Conservation (phyloP, 2,329 filamentous ascomycete genomes). For the Rutstroemia sp. region DNA sequence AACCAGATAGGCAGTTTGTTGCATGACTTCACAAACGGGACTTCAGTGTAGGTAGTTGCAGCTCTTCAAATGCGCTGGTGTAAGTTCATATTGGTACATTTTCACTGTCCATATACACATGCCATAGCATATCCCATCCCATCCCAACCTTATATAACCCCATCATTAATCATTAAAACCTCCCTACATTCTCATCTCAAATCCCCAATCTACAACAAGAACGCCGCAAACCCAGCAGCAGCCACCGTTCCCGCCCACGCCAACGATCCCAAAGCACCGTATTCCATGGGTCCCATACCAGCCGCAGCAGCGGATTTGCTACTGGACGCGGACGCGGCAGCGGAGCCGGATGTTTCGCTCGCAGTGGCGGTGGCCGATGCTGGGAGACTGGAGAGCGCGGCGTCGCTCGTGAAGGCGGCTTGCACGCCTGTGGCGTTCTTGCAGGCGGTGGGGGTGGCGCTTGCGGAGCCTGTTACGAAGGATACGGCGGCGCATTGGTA, state of each 20-base stretch:
- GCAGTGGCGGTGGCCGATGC: conserved; percentile 7
- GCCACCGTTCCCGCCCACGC: conserved; percentile 12
- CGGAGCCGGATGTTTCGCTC: not conserved
- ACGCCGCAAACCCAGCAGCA: conserved; percentile 14
- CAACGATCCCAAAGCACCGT: conserved; percentile 11
- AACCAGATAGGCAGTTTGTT: no score
- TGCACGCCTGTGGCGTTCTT: conserved; percentile 34
- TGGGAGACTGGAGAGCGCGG: conserved; percentile 13
- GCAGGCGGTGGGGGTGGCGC: conserved; percentile 29
- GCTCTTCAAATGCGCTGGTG: no score
- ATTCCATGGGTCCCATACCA: not conserved
- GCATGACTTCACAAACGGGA: no score
- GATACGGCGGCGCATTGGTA: conserved; percentile 46
- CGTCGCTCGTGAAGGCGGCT: conserved; percentile 13
- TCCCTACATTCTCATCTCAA: not conserved
- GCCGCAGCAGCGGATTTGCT: conserved; percentile 8
- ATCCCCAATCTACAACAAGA: conserved; percentile 10
- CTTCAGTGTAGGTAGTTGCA: no score
- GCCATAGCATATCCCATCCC: no score
- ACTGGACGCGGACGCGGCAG: conserved; percentile 1
- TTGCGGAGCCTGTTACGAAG: conserved; percentile 40
- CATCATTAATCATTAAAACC: not conserved
- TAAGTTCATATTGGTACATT: no score
- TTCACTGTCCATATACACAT: no score
- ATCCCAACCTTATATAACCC: no score